Conservation (phyloP, 345 rosid genomes). For the Kernera saxatilis region DNA sequence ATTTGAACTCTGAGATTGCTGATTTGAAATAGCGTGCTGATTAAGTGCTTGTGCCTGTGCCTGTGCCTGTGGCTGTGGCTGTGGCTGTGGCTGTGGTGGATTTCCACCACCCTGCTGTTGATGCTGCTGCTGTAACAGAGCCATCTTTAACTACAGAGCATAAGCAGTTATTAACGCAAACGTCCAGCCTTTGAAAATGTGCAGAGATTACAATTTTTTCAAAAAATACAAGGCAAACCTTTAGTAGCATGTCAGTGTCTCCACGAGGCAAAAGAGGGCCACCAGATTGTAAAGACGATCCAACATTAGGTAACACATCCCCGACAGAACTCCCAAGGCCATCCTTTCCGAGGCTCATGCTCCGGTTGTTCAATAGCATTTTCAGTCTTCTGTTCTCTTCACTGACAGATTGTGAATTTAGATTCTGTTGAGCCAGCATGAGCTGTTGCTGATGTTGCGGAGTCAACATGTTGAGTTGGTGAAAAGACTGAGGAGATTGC, state of each 20-base stretch:
- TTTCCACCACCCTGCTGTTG: constrained; percentile 53
- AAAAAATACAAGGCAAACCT: constrained; percentile 39
- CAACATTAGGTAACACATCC: constrained; percentile 62
- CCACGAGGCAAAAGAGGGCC: constrained; percentile 49
- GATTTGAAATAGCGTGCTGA: constrained; percentile 64
- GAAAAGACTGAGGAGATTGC: constrained; percentile 85
- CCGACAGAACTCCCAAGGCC: constrained; percentile 64
- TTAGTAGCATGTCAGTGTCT: constrained; percentile 60
- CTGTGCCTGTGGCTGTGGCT: constrained; percentile 42
- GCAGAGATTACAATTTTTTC: background rate
- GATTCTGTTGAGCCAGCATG: constrained; percentile 78
- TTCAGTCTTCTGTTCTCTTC: constrained; percentile 77
- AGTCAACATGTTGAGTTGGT: constrained; percentile 80
- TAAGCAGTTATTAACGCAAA: background rate
- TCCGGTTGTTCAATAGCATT: constrained; percentile 66
- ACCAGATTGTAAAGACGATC: constrained; percentile 65
- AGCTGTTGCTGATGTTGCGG: constrained; percentile 98
- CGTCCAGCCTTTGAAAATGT: background rate
- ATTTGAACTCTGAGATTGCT: constrained; percentile 66
- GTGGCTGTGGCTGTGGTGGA: constrained; percentile 43
- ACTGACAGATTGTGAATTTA: constrained; percentile 68
- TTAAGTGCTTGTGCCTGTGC: constrained; percentile 44
- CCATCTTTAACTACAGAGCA: constrained; percentile 57
- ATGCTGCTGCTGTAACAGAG: constrained; percentile 58
- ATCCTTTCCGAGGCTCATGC: constrained; percentile 63